Conservation (phyloP, 108 stramenopile species). For the Epithemia pelagica region DNA sequence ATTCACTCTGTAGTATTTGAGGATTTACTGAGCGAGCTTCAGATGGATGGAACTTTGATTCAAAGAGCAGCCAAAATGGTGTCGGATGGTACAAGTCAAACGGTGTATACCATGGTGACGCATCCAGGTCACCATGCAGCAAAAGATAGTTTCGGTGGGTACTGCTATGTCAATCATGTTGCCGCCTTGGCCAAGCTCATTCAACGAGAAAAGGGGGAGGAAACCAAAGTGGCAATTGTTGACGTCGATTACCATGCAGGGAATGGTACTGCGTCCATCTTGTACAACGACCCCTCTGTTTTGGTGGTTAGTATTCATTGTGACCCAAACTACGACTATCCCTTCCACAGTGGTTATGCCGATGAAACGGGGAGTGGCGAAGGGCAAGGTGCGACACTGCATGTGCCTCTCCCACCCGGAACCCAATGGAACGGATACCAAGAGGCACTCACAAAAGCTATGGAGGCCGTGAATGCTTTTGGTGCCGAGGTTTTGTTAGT, state of each 20-base stretch:
- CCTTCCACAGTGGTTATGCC: constrained; percentile 69
- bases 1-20: constrained; percentile 24
- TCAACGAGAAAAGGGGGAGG: constrained; percentile 10
- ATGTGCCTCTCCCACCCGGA: constrained; percentile 60
- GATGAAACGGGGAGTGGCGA: constrained; percentile 61
- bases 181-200: constrained; percentile 39
- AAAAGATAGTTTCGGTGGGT: constrained; percentile 71
- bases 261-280: constrained; percentile 76
- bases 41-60: constrained; percentile 45
- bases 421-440: constrained; percentile 59
- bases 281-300: constrained; percentile 51
- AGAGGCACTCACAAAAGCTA: constrained; percentile 34
- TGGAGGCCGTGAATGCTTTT: constrained; percentile 42
- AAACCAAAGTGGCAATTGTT: constrained; percentile 32
- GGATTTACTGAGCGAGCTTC: constrained; percentile 39
- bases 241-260: constrained; percentile 73
- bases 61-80: constrained; percentile 30
- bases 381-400: constrained; percentile 42
- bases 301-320: constrained; percentile 70
- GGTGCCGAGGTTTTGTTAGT: constrained; percentile 47
- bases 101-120: constrained; percentile 58
- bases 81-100: no score
- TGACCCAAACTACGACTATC: constrained; percentile 76
- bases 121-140: constrained; percentile 82
- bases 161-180: constrained; percentile 70